Evolutionary conservation across 495 filamentous ascomycete genomes (phyloP), one percentile per base, ranked within the genome.

Genomic region (Lophiotrema nucula): DNA sequence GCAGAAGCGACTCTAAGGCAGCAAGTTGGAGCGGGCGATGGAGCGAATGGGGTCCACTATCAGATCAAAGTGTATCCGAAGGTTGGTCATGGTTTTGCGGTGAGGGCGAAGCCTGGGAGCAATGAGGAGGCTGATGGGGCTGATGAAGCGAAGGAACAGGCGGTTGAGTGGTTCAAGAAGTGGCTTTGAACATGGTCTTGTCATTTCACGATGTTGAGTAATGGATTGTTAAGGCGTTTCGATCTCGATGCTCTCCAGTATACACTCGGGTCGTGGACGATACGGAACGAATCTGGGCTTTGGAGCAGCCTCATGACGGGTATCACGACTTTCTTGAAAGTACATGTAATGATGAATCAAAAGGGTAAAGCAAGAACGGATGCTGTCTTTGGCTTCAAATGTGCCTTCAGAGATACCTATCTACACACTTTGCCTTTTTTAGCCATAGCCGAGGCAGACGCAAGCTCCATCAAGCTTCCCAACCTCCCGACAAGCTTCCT

Each of bases 131-230:
- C 15, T 13, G 24, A 52, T 11, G 53, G 38, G 3, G 59, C 59
- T 15, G 59, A 62, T 23, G 53, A 33, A 22, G 59, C 59, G 38
- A 56, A 57, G 28, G 59, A 33, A 38, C 59, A 62, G 24, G 59
- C 59, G n/a, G 46, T 64, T 46, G 45, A 51, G 26, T 62, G 53
- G 60, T 64, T 59, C 19, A 61, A 55, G 35, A 47, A 24, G 37
- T 61, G 42, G 42, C 44, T 61, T 28, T 61, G 48, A 61, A 25
- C 8, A 8, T 15, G 31, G 31, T 35, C 8, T 35, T 19, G 2
- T 3, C 24, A n/a, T 16, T 3, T 49, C 13, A n/a, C 31, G 8
- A 37, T 37, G 8, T 37, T 8, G 31, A 10, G n/a, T 37, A n/a
- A 10, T 37, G 8, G 8, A n/a, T 37, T 8, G 31, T 8, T 37